Percentiles rank a stretch among this genome's conserved stretches.
These are phyloP conservation scores for Rubroboletus pulcherrimus DNA, from an alignment of 768 basidiomycete species.

Conservation along the genomic window DNA sequence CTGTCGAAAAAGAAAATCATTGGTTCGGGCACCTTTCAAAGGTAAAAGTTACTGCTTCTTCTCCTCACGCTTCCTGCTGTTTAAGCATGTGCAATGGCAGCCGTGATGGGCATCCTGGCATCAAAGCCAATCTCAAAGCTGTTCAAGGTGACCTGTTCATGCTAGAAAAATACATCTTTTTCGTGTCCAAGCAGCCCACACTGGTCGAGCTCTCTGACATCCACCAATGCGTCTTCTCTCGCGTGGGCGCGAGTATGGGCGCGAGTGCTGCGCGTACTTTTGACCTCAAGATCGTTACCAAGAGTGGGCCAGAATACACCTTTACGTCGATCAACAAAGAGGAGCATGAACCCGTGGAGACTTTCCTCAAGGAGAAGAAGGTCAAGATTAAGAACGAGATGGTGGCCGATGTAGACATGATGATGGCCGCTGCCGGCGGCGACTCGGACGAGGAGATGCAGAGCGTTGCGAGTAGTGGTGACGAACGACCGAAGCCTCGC, in stretches of 20 bases:
- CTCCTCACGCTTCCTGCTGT: not conserved
- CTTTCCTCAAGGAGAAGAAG: conserved; percentile 87
- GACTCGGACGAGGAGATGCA: conserved; percentile 83
- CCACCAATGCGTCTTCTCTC: conserved; percentile 87
- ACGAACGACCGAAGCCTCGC: conserved; percentile 52
- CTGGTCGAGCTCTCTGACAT: conserved; percentile 90
- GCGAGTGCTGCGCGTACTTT: conserved; percentile 87
- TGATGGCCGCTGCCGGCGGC: conserved; percentile 59
- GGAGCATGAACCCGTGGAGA: conserved; percentile 82
- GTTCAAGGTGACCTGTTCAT: conserved; percentile 96
- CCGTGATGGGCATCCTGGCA: conserved; percentile 86
- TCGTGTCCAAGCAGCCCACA: conserved; percentile 93
- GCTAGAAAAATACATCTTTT: conserved; percentile 96
- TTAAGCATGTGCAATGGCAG: conserved; percentile 36
- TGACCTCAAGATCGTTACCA: conserved; percentile 86
- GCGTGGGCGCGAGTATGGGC: conserved; percentile 82
- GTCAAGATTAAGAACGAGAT: conserved; percentile 95
- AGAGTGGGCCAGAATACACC: conserved; percentile 77
- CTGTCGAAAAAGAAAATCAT: conserved; percentile 89
- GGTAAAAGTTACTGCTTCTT: conserved; percentile 40
- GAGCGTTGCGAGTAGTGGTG: conserved; percentile 70
- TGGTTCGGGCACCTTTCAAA: conserved; percentile 81
- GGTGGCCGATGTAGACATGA: conserved; percentile 79
- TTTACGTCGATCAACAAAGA: conserved; percentile 97
- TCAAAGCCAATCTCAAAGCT: conserved; percentile 97